These are phyloP conservation scores for Massarina eburnea DNA, from an alignment of 2,329 filamentous ascomycete species.

Conservation along the genomic window DNA sequence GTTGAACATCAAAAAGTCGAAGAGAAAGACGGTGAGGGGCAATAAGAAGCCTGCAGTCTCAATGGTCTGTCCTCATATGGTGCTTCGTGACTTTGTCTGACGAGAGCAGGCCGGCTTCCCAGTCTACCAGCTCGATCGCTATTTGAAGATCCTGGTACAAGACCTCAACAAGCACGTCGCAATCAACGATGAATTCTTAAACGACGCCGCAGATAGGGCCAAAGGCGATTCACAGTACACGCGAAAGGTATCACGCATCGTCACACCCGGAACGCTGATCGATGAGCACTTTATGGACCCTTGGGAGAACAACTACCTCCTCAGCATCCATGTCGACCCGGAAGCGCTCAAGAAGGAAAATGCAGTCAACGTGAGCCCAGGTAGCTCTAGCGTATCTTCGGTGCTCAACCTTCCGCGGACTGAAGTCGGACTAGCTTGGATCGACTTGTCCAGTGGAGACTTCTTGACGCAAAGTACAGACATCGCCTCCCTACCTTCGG, in stretches of 20 bases:
- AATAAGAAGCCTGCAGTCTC: constrained; percentile 66
- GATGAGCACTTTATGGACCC: constrained; percentile 98
- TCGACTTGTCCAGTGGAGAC: constrained; percentile 91
- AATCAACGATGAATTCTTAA: constrained; percentile 88
- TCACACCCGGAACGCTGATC: constrained; percentile 93
- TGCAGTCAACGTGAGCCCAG: constrained; percentile 27
- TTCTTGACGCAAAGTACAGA: constrained; percentile 83
- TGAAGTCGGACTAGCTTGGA: constrained; percentile 80
- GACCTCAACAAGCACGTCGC: constrained; percentile 90
- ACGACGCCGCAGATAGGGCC: constrained; percentile 67
- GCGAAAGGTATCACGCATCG: constrained; percentile 79
- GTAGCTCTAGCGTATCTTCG: constrained; percentile 31
- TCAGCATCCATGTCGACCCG: constrained; percentile 70
- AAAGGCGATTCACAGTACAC: constrained; percentile 84
- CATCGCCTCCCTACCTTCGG: constrained; percentile 71
- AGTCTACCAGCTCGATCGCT: constrained; percentile 87
- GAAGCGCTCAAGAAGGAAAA: constrained; percentile 24
- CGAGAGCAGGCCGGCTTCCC: constrained; percentile 78
- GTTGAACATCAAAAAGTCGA: constrained; percentile 82
- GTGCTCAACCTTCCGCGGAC: constrained; percentile 43
- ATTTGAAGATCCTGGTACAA: constrained; percentile 88
- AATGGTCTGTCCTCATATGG: constrained; percentile 65
- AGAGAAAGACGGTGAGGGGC: constrained; percentile 65
- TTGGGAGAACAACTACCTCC: constrained; percentile 88
- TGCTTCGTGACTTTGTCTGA: neutral